Conservation (phyloP, 306 rosid species). For the Purshia tridentata region DNA sequence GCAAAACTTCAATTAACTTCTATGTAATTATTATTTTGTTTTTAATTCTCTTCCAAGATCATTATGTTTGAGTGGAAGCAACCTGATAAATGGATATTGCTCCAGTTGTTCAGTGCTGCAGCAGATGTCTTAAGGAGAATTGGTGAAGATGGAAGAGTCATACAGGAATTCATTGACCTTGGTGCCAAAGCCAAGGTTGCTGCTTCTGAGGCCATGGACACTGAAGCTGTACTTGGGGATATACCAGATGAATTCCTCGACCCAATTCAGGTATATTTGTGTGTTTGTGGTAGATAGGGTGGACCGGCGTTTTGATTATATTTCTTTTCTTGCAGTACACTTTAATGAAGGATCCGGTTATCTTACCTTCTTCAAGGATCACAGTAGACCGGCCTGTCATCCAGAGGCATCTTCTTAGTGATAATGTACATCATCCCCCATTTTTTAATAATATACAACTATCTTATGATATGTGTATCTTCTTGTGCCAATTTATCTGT, state of each 20-base stretch:
- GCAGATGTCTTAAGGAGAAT: conserved; percentile 82
- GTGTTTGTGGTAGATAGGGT: not conserved
- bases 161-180: conserved; percentile 72
- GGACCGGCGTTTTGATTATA: not conserved
- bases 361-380: conserved; percentile 93
- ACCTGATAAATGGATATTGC: conserved; percentile 27
- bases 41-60: conserved; percentile 10
- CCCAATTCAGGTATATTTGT: conserved; percentile 81
- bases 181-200: conserved; percentile 89
- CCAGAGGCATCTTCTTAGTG: conserved; percentile 99
- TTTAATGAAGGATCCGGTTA: conserved; percentile 98
- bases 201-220: conserved; percentile 91
- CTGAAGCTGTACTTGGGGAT: conserved; percentile 92
- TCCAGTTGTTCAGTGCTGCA: conserved; percentile 88
- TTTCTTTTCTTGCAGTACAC: conserved; percentile 64
- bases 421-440: conserved; percentile 41
- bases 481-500: conserved; percentile 21
- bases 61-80: conserved; percentile 9
- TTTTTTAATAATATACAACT: not conserved
- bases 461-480: no score
- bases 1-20: conserved; percentile 7
- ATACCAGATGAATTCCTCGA: conserved; percentile 99
- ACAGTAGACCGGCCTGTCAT: conserved; percentile 89
- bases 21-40: conserved; percentile 1
- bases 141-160: conserved; percentile 83